Conservation (phyloP, 345 rosid species). For the Rhizophora apiculata region DNA sequence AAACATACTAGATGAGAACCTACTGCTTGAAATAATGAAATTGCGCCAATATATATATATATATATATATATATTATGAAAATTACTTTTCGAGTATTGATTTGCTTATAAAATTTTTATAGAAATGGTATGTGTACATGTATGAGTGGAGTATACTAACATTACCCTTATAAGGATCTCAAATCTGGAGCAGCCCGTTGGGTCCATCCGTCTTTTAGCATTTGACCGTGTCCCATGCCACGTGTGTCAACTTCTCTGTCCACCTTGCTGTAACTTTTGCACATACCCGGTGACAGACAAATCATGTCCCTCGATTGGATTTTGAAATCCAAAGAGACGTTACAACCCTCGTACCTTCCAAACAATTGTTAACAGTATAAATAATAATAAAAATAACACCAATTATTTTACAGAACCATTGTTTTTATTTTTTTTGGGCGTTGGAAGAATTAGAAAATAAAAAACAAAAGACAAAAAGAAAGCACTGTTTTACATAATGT, state of each 20-base stretch:
- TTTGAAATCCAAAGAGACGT: conserved; percentile 78
- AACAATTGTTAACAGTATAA: background rate
- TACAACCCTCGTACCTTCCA: conserved; percentile 16
- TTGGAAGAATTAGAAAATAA: too few relatives aligned
- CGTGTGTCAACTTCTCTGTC: background rate
- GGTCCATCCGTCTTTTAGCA: background rate
- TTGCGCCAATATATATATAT: too few relatives aligned
- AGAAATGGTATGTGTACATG: too few relatives aligned
- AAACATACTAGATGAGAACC: too few relatives aligned
- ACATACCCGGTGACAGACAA: conserved; percentile 4
- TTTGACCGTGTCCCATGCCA: conserved; percentile 5
- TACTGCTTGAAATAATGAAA: too few relatives aligned
- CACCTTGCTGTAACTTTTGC: background rate
- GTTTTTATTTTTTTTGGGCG: too few relatives aligned
- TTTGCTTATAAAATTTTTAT: too few relatives aligned
- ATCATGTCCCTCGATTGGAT: conserved; percentile 32
- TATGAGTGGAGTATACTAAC: too few relatives aligned
- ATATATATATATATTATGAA: too few relatives aligned
- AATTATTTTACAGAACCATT: background rate
- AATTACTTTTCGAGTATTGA: too few relatives aligned
- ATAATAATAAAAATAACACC: conserved; percentile 4
- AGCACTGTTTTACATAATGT: background rate
- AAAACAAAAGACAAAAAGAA: background rate
- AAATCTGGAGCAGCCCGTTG: conserved; percentile 8
- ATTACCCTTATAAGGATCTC: background rate